Base-by-base conservation (phyloP, 148 eudicot genomes). In the Heliamphora exappendiculata region DNA sequence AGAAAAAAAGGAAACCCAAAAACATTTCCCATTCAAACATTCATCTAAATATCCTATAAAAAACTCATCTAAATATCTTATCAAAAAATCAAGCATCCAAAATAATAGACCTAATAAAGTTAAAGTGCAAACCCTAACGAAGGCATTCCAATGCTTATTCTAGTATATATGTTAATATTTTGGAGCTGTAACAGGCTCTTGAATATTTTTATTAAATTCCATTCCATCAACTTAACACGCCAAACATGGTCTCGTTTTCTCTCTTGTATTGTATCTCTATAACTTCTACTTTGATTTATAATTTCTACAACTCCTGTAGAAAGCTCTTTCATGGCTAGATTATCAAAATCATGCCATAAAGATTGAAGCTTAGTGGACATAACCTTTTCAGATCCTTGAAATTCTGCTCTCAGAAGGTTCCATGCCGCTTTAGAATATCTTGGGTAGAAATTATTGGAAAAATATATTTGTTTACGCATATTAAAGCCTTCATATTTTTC, bases 1-100 rank as follows among this genome's bases (percentile, higher is more conserved):
- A 73, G 77, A 71, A 72, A 82, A 77, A n/a, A 66, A 68, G 78
- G 81, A 81, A 87, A 76, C 58, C 67, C 60, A 36, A 53, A 77
- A 81, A n/a, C 11, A 59, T 81, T 76, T 63, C 76, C 81, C 78
- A 77, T 16, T 28, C 59, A 65, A 47, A 67, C 28, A 36, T 17
- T 31, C 9, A 62, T 29, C 31, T 22, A 6, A 45, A 28, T 68
- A 71, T 0, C 24, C 33, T 39, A 67, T 20, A 44, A 65, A 12
- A 67, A 20, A 44, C 36, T 59, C 59, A 55, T 6, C 42, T 22
- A 26, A 78, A n/a, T n/a, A n/a, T n/a, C n/a, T n/a, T n/a, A n/a
- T n/a, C n/a, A n/a, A n/a, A n/a, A n/a, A n/a, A n/a, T n/a, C n/a
- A n/a, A n/a, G n/a, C n/a, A n/a, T n/a, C n/a, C n/a, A n/a, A n/a